Base-by-base conservation (phyloP, 2,329 filamentous ascomycete genomes). In the Verticillium isaacii region DNA sequence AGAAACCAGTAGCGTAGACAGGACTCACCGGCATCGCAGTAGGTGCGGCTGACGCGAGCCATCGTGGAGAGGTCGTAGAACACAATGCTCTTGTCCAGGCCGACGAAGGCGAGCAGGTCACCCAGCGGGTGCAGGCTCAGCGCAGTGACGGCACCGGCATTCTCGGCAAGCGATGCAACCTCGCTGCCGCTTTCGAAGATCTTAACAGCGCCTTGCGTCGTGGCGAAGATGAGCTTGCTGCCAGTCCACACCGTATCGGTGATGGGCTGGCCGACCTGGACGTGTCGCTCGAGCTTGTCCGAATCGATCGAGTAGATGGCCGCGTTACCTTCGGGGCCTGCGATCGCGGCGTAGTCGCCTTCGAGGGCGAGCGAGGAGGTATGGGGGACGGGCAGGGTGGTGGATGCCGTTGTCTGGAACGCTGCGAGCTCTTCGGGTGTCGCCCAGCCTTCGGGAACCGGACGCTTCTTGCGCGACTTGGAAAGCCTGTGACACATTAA, bases 71-170 rank as follows among this genome's bases (percentile, higher is more conserved):
- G 75, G 67, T 98, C 92, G 75, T 98, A 97, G 65, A 98, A 86
- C 2, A 93, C 86, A 71, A 96, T 93, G 74, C 90, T 94, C 85
- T 97, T 97, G 74, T 99, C 95, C 1, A 87, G 85, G 57, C 94
- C 93, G 37, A 95, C 90, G 0, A 94, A 97, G 2, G 91, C 94
- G 56, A 97, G 74, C 61, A 99, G 86, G 60, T 90, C 86, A 45
- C 90, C 91, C 66, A 90, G 89, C 1, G 95, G 92, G 73, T 99
- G 95, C 8, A 93, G 72, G 39, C 92, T 87, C 62, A 99, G 76
- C 5, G 86, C 89, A 9, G 89, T 95, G 1, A 88, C 90, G 61
- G 91, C 82, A 5, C 93, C 94, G 25, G 93, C 90, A 74, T 99
- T 95, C 59, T 91, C 88, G n/a, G 83, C 82, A 68, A 96, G 87